Evolutionary conservation across 192 early-diverging fungal genomes (phyloP).

Genomic region (Dissophora ornata): DNA sequence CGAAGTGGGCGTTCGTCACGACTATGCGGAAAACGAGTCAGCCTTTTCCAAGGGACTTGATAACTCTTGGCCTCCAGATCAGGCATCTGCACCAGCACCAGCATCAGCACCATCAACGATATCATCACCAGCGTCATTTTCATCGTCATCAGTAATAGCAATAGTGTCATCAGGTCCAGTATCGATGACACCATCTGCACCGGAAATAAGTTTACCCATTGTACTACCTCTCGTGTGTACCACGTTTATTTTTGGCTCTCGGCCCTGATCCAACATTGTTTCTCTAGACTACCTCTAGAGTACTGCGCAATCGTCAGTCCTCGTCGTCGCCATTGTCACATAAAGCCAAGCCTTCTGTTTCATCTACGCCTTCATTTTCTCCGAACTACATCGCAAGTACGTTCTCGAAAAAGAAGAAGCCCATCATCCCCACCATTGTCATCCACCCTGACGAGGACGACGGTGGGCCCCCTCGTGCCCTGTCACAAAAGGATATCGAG

Average conservation of each 20-base stretch:
- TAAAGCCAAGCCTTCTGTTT: background rate
- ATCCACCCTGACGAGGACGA: slow-evolving; percentile 50
- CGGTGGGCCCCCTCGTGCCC: slow-evolving; percentile 21
- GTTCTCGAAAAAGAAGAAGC: slow-evolving; percentile 33
- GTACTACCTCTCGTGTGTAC: background rate
- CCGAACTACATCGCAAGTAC: slow-evolving; percentile 16
- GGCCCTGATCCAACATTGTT: slow-evolving; percentile 15
- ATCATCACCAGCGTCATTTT: background rate
- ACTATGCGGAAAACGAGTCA: background rate
- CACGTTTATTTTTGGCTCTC: background rate
- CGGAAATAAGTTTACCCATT: background rate
- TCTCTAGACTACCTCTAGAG: slow-evolving; percentile 35
- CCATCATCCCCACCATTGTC: slow-evolving; percentile 33
- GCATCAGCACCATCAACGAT: too few relatives aligned
- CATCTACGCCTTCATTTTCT: slow-evolving; percentile 9
- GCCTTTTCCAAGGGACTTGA: background rate
- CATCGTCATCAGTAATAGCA: background rate
- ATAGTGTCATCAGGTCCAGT: background rate
- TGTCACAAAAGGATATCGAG: slow-evolving; percentile 45
- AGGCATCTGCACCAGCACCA: background rate
- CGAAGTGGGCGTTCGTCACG: background rate
- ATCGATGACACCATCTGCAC: background rate
- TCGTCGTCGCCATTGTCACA: background rate
- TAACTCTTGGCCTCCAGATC: background rate
- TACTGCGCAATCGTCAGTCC: slow-evolving; percentile 20